These are phyloP conservation scores for Pseudogymnoascus verrucosus DNA, from an alignment of 2,329 filamentous ascomycete species.

Conservation along the genomic window DNA sequence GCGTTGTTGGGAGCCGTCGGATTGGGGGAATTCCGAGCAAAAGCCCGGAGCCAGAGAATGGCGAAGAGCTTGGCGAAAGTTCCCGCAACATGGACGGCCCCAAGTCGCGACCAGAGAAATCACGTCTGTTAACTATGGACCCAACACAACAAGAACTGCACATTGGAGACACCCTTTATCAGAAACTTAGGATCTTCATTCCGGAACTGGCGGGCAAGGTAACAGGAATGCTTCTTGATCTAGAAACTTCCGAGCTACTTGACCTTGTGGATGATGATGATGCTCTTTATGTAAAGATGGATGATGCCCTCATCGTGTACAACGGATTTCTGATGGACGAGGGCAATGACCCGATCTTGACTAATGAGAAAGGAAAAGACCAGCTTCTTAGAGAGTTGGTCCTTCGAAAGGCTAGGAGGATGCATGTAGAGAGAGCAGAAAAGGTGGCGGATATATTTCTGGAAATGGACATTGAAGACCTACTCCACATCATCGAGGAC, in stretches of 20 bases:
- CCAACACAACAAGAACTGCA: not conserved
- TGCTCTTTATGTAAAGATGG: not conserved
- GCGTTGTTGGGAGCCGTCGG: not conserved
- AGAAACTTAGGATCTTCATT: not conserved
- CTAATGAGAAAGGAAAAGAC: not conserved
- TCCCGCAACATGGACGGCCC: not conserved
- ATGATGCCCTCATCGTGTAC: not conserved
- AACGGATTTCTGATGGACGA: not conserved
- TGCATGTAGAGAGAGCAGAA: not conserved
- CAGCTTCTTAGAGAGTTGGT: not conserved
- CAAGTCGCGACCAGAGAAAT: not conserved
- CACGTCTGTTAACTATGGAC: not conserved
- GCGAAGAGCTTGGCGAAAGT: not conserved
- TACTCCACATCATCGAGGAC: not conserved
- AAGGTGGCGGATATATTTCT: not conserved
- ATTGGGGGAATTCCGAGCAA: not conserved
- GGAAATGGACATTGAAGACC: conserved; percentile 6
- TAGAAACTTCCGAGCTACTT: not conserved
- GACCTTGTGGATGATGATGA: conserved; percentile 1
- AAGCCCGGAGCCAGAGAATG: not conserved
- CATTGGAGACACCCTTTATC: not conserved
- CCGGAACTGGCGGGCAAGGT: not conserved
- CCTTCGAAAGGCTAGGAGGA: not conserved
- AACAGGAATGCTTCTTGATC: not conserved
- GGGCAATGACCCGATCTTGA: not conserved